Conservation (phyloP, 2,329 filamentous ascomycete genomes). For the Beauveria rudraprayagi region DNA sequence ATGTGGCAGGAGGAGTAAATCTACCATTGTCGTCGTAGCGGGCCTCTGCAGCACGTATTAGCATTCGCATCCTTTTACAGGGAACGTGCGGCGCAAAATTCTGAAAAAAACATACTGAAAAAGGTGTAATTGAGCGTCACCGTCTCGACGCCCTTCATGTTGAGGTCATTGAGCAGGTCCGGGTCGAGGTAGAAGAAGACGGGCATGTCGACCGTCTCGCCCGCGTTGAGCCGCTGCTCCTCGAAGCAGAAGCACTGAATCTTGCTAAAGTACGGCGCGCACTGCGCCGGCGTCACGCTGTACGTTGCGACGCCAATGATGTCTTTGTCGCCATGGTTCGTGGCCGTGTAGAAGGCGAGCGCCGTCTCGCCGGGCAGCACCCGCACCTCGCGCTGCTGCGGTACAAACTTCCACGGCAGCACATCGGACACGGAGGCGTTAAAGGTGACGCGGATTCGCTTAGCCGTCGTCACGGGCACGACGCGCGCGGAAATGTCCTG, state of each 20-base stretch:
- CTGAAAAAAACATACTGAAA: constrained; percentile 63
- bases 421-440: constrained; percentile 92
- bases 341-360: constrained; percentile 94
- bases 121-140: constrained; percentile 97
- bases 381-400: constrained; percentile 92
- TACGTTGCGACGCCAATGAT: constrained; percentile 98
- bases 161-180: constrained; percentile 83
- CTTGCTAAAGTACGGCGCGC: constrained; percentile 97
- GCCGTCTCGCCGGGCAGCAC: constrained; percentile 95
- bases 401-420: constrained; percentile 93
- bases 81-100: no score
- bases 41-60: constrained; percentile 33
- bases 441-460: constrained; percentile 90
- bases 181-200: constrained; percentile 99
- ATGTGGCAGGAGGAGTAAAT: constrained; percentile 30
- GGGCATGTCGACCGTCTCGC: constrained; percentile 98
- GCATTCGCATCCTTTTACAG: constrained; percentile 13
- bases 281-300: constrained; percentile 90
- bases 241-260: constrained; percentile 99
- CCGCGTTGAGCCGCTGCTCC: constrained; percentile 86
- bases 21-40: constrained; percentile 39
- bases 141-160: constrained; percentile 89
- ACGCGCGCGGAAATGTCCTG: constrained; percentile 66
- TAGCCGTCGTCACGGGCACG: constrained; percentile 69
- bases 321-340: constrained; percentile 80